phyloP scores from a whole-genome alignment of 1,284 basidiomycete species.

The Boletus smithii region DNA sequence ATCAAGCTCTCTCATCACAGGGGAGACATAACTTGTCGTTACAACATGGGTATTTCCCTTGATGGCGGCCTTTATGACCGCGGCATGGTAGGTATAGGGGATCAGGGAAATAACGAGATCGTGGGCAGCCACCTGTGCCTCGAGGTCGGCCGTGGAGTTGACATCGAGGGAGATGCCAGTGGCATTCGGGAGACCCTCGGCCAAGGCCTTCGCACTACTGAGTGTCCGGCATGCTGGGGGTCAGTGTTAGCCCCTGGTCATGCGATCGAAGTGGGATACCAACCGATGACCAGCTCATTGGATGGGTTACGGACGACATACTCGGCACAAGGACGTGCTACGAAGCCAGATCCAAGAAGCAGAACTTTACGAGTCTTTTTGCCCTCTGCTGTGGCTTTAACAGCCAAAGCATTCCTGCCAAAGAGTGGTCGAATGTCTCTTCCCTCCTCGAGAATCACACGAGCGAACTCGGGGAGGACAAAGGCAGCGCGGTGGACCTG shows the following conservation, averaged over 20 bases:
- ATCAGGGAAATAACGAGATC: conserved; percentile 97
- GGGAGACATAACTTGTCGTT: conserved; percentile 93
- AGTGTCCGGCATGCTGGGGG: conserved; percentile 80
- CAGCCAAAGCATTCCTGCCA: conserved; percentile 46
- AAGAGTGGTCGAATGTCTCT: conserved; percentile 69
- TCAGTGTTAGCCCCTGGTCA: conserved; percentile 6
- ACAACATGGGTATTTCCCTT: conserved; percentile 94
- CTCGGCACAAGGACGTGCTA: conserved; percentile 91
- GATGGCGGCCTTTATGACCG: conserved; percentile 94
- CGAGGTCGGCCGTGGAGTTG: conserved; percentile 67
- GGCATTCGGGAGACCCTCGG: conserved; percentile 65
- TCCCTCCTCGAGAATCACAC: conserved; percentile 69
- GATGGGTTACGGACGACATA: conserved; percentile 83
- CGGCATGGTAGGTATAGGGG: conserved; percentile 90
- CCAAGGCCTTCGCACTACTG: conserved; percentile 67
- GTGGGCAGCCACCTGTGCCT: conserved; percentile 77
- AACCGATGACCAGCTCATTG: conserved; percentile 84
- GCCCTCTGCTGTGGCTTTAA: conserved; percentile 18
- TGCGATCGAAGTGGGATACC: conserved; percentile 7
- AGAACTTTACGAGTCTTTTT: conserved; percentile 62
- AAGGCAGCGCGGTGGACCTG: conserved; percentile 84
- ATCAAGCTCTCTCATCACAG: conserved; percentile 88
- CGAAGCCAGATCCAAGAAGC: conserved; percentile 92
- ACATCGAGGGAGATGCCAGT: conserved; percentile 85
- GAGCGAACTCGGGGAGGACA: conserved; percentile 89